Evolutionary conservation across 148 eudicot species (phyloP).

Genomic region (Silene conica): DNA sequence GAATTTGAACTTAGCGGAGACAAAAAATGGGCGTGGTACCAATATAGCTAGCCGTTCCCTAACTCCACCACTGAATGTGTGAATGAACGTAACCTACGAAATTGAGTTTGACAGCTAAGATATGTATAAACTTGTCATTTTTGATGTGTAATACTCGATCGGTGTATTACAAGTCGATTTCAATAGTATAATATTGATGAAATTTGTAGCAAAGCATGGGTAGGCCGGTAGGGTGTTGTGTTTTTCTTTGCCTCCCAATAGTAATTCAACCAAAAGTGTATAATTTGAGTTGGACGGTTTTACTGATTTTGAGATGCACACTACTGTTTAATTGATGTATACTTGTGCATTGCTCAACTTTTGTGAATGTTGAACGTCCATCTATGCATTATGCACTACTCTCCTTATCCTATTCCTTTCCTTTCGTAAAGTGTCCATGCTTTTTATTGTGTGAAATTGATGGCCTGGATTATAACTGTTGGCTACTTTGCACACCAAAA

Average conservation of each 20-base stretch:
- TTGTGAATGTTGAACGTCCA: background rate
- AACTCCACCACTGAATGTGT: no score
- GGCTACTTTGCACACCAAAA: no score
- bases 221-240: no score
- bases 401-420: background rate
- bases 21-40: no score
- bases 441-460: background rate
- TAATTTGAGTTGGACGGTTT: background rate
- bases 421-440: background rate
- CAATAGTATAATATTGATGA: background rate
- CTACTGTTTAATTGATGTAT: background rate
- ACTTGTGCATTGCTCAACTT: background rate
- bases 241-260: constrained; percentile 11
- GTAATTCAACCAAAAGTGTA: background rate
- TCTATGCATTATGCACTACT: no score
- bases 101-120: background rate
- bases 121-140: background rate
- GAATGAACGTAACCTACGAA: no score
- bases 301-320: background rate
- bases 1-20: no score
- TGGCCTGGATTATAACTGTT: background rate
- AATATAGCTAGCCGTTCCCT: no score
- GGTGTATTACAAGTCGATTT: background rate
- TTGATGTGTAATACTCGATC: background rate
- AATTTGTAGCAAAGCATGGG: background rate